Base-by-base conservation (phyloP, 2,329 filamentous ascomycete genomes). In the Penicillium rolfsii region DNA sequence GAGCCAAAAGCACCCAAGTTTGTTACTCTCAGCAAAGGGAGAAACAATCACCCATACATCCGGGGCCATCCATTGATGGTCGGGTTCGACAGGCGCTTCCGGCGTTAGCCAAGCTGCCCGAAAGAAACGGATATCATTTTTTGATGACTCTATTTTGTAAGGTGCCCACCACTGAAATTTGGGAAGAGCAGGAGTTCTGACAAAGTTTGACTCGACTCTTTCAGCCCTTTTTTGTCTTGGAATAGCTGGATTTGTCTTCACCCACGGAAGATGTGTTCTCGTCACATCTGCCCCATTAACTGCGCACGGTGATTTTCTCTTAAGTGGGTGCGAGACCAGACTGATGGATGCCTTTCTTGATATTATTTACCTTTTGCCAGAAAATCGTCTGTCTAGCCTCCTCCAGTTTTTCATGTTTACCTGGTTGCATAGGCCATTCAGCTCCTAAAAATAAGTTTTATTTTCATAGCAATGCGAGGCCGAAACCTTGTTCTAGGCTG, bases 41-140 rank as follows among this genome's bases (percentile, higher is more conserved):
- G 38, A 7, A 52, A 36, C 33, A 38, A 38, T 24, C 49, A 52
- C 16, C 9, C 40, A 33, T 52, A 52, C 30, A 8, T 52, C 49
- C 8, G 3, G 19, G 30, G 30, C 33, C 49, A 36, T 33, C 49
- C 49, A 19, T 12, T 52, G 24, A 16, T 36, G 2, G 28, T 52
- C 49, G 14, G 49, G 19, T 52, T 52, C 33, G 11, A 52, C 6
- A 52, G 24, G 49, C 49, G 38, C 30, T 52, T 52, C 24, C 49
- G 40, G 38, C 49, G 49, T 33, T 19, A 33, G 6, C 49, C 30
- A 7, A 52, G 28, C 30, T 19, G 22, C 30, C 49, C 33, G 30
- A 52, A 4, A 33, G 49, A 52, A 38, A 26, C 1, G 7, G 8
- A 52, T 2, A 36, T 38, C 3, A 38, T 9, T 33, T 33, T 52